Evolutionary conservation across 805 yeast species (phyloP), one percentile per base, ranked within the genome.

Genomic region (Candida succiphila): DNA sequence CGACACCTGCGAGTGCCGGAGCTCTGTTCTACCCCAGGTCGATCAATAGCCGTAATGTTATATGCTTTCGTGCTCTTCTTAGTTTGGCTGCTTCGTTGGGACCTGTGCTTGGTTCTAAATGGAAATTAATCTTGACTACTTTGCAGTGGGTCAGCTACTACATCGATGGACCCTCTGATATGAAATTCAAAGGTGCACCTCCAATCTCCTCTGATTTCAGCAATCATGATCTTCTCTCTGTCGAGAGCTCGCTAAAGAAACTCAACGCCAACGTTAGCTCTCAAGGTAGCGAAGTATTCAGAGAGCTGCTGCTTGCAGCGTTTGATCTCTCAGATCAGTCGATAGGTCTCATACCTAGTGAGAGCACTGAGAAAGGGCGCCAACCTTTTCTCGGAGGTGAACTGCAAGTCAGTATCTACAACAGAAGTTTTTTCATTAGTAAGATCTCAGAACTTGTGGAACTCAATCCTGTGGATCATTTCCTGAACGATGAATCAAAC

Each of bases 41-140:
- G 22, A 60, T 83, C 29, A 73, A 77, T 38, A 65, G 83, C 1
- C 67, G 94, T 34, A 86, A 84, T 40, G 67, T 84, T 1, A 66
- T 78, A 8, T 75, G 95, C 43, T 71, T 86, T 26, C 64, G 95
- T 32, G 96, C 95, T 0, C 54, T 89, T 25, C 60, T 78, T 4
- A 82, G 85, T 38, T 60, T 89, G 31, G 87, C 89, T 0, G 68
- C 78, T 3, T 82, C 95, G 0, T 56, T 89, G n/a, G 96, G 96
- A 0, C 71, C 88, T 1, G 69, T 76, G 1, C 62, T 89, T 13
- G 69, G 69, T 5, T 51, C 58, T 3, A 72, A 81, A 22, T 89
- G 97, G 97, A 54, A 58, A 10, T 65, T 65, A 14, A 51, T 79
- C 4, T 48, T 78, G 15, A 65, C 72, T 4, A 70, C 94, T 0